Conservation (phyloP, 2,329 filamentous ascomycete genomes). For the Aspergillus phoenicis region DNA sequence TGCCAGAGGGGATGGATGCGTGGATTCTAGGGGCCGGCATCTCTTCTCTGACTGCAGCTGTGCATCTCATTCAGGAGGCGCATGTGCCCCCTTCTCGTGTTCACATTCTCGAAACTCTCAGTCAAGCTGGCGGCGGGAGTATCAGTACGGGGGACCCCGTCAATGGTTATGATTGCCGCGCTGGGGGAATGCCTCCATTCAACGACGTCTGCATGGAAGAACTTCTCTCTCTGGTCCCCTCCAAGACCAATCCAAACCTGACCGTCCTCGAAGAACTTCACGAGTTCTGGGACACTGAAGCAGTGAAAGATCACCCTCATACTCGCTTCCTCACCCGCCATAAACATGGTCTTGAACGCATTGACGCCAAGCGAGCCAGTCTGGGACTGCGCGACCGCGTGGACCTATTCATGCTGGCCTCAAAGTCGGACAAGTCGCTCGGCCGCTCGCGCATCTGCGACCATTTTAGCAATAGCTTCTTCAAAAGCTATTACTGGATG, state of each 20-base stretch:
- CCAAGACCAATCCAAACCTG: constrained; percentile 12
- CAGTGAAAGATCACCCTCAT: neutral
- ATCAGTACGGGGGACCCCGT: constrained; percentile 32
- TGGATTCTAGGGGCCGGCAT: constrained; percentile 43
- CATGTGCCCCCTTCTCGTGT: constrained; percentile 37
- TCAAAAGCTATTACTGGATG: constrained; percentile 32
- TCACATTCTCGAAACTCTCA: constrained; percentile 39
- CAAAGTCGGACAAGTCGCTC: constrained; percentile 21
- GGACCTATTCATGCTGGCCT: constrained; percentile 21
- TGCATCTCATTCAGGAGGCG: constrained; percentile 39
- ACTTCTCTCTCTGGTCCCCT: constrained; percentile 38
- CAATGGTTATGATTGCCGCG: constrained; percentile 41
- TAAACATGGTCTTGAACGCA: constrained; percentile 7
- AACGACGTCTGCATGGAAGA: constrained; percentile 38
- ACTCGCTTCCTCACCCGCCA: constrained; percentile 20
- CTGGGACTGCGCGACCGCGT: constrained; percentile 23
- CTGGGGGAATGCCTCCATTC: constrained; percentile 38
- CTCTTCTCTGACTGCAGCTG: constrained; percentile 39
- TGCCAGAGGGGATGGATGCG: constrained; percentile 24
- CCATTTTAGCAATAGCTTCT: constrained; percentile 23
- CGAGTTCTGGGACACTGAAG: constrained; percentile 11
- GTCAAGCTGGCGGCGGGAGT: constrained; percentile 34
- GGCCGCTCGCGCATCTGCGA: constrained; percentile 23
- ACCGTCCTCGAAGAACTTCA: constrained; percentile 24
- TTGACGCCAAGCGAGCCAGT: constrained; percentile 12